phyloP scores from a whole-genome alignment of 805 yeast genomes.

The Starmera dryadoides region DNA sequence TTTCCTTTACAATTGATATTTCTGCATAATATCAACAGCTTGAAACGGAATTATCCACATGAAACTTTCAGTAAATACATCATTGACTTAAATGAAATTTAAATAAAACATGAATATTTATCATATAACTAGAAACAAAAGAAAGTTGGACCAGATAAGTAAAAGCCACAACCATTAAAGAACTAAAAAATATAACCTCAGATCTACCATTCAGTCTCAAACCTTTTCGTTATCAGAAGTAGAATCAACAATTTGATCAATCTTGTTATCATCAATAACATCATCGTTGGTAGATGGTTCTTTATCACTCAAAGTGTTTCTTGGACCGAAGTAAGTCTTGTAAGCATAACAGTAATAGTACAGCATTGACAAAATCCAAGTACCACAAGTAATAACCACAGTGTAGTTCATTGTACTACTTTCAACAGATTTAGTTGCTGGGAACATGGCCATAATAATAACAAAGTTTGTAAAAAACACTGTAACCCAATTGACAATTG shows the following conservation, averaged over 20 bases:
- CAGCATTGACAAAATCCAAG: constrained; percentile 42
- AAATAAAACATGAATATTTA: no score
- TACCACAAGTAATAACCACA: constrained; percentile 50
- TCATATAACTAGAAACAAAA: no score
- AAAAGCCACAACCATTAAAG: no score
- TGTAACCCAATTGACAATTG: constrained; percentile 37
- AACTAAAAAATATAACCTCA: no score
- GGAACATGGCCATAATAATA: constrained; percentile 55
- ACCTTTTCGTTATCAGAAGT: background rate
- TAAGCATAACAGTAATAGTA: constrained; percentile 46
- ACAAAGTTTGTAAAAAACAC: constrained; percentile 41
- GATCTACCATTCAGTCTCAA: no score
- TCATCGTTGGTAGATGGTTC: constrained; percentile 4
- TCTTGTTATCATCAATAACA: background rate
- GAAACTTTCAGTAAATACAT: no score
- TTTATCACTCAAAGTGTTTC: constrained; percentile 13
- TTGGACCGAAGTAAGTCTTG: constrained; percentile 50
- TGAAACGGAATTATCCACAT: no score
- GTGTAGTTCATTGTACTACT: constrained; percentile 57
- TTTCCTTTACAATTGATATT: no score
- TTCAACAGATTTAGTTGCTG: constrained; percentile 26
- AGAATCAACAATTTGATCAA: background rate
- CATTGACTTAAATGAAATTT: no score
- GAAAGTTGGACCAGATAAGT: no score
- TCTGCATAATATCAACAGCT: no score